Base-by-base conservation (phyloP, 129 eudicot species). In the Chrysanthemum seticuspe region DNA sequence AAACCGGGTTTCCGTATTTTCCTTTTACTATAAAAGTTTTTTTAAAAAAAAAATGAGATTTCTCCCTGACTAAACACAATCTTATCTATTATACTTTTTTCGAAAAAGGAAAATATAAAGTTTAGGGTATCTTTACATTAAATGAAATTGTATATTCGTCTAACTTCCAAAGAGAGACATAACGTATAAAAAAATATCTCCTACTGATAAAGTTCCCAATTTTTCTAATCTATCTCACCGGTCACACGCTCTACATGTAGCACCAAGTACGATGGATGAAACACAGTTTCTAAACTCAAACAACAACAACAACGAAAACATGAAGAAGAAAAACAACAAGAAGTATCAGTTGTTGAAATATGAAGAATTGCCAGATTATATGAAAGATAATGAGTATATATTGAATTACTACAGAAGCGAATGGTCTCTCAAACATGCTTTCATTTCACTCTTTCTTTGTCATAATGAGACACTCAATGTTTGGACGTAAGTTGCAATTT, bases 341-440 rank as follows among this genome's bases (percentile, higher is more conserved):
- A 78, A 78, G 77, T 72, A 10, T 65, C 68, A 27, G 18, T 77
- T 89, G 62, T 53, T 82, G 58, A 69, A 81, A 2, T 95, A 19
- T 75, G 83, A 85, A 55, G 84, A 90, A 55, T 64, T 95, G 76
- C 99, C 99, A 1, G 91, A 80, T 27, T 90, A 95, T 21, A 90
- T 95, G 99, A 95, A 95, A 83, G 99, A 95, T 67, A 95, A 95
- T 66, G 99, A 95, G 83, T 95, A 57, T 23, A 95, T 95, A 19
- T 73, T 85, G 61, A 80, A 86, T 50, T 80, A 95, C 75, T 95
- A 95, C 73, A 81, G 99, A 80, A 87, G 88, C 49, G 80, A 88
- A 19, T 95, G 99, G 99, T 82, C 99, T 73, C 74, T 90, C 13
- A 88, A 74, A 53, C 83, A 90, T 70, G 99, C 99, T 13, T 78